phyloP scores from a whole-genome alignment of 179 eudicot genomes.

The Silene vulgaris region DNA sequence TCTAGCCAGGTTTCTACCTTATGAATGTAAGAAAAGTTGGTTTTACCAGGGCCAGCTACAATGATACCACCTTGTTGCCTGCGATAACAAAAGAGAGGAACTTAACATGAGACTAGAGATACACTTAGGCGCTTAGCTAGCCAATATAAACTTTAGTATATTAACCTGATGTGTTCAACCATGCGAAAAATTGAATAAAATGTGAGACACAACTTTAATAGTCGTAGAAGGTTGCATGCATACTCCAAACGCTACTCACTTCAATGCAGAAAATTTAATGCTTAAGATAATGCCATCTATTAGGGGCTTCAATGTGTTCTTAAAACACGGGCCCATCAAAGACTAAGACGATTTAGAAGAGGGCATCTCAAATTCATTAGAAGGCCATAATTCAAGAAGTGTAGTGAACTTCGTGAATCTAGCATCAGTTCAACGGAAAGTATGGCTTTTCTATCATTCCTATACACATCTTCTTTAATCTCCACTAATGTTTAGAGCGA shows the following conservation, averaged over 20 bases:
- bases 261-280: neutral
- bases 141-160: neutral
- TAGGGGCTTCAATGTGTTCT: no score
- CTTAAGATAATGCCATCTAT: neutral
- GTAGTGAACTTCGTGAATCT: neutral
- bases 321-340: no score
- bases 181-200: neutral
- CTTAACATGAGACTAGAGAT: neutral
- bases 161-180: neutral
- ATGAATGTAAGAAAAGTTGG: slow-evolving; percentile 72
- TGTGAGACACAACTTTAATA: no score
- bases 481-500: no score
- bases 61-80: slow-evolving; percentile 98
- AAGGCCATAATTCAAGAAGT: neutral
- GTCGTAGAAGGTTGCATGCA: neutral
- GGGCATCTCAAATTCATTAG: no score
- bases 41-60: slow-evolving; percentile 94
- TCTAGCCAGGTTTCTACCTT: slow-evolving; percentile 42
- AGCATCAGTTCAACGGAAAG: neutral
- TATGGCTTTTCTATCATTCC: neutral
- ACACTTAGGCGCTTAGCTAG: neutral
- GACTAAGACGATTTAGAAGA: no score
- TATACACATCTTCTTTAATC: neutral
- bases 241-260: neutral
- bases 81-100: slow-evolving; percentile 23